Percentiles rank a stretch among this genome's conserved stretches.
Evolutionary conservation across 768 basidiomycete species (phyloP).

Genomic region (Mrakia frigida): DNA sequence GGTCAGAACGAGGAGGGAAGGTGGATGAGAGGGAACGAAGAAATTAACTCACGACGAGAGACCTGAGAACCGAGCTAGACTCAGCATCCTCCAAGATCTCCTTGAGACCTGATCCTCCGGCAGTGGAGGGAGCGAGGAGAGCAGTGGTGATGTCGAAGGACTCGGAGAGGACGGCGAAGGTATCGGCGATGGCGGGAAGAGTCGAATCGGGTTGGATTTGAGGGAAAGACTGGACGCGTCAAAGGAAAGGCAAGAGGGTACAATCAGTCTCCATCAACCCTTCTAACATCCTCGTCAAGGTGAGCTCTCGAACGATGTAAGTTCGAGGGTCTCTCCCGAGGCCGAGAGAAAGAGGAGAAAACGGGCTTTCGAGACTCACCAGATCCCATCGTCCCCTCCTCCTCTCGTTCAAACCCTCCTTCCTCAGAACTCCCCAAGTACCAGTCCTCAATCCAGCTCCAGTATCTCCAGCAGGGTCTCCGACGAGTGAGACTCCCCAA

Average conservation of each 20-base stretch:
- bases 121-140: neutral
- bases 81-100: slow-evolving; percentile 20
- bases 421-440: slow-evolving; percentile 17
- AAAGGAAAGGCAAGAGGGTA: neutral
- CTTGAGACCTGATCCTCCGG: neutral
- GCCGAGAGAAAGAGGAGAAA: neutral
- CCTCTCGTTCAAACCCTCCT: slow-evolving; percentile 13
- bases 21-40: neutral
- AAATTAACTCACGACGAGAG: slow-evolving; percentile 12
- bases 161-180: slow-evolving; percentile 24
- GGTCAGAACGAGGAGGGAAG: neutral
- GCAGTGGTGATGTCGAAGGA: slow-evolving; percentile 18
- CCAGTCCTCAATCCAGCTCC: slow-evolving; percentile 21
- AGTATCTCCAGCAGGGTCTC: neutral
- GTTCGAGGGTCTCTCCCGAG: neutral
- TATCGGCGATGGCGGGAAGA: neutral
- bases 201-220: neutral
- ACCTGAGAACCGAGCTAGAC: slow-evolving; percentile 7
- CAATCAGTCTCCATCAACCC: no score
- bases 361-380: neutral
- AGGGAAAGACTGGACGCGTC: neutral
- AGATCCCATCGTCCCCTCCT: slow-evolving; percentile 23
- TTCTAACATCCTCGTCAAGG: no score
- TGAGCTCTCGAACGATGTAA: no score
- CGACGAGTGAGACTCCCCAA: slow-evolving; percentile 9